Evolutionary conservation across 805 yeast species (phyloP), one percentile per base, ranked within the genome.

Genomic region (Pichia rugopelliculosa): DNA sequence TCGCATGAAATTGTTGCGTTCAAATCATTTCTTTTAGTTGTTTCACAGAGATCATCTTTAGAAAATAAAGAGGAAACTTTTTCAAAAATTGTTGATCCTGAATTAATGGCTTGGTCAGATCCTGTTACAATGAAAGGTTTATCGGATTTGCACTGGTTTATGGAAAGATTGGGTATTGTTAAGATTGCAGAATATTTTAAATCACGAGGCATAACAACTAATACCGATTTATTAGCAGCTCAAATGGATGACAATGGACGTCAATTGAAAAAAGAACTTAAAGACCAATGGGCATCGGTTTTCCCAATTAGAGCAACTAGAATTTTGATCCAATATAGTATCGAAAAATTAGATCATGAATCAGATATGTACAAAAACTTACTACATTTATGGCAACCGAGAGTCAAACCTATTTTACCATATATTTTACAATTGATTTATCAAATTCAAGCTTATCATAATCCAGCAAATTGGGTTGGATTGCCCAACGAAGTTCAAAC

Each of bases 221-320:
- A 73, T 24, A 84, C 95, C 3, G 80, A 89, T 63, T 66, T 95
- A 45, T 64, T 91, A 43, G 76, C 80, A 44, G 84, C 95, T 0
- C 75, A 79, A 45, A 91, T 93, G 86, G 99, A 95, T 68, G 96
- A 87, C 21, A 82, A 78, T 45, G 99, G 99, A 6, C 75, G 80
- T 51, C 68, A 64, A 39, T 71, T 95, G 53, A 90, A 88, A 57
- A 79, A 79, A 18, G 87, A 80, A 47, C 71, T 95, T 41, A 87
- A 88, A 55, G 87, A 84, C 56, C 90, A 86, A 59, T 93, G 99
- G 98, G 83, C 91, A 24, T 83, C 90, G 0, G 77, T 91, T 18
- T 95, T 95, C 67, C 99, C 99, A 0, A 89, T 91, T 27, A 77
- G 99, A 55, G 96, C 97, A 2, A 91, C 98, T 0, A 76, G 99